Evolutionary conservation across 768 basidiomycete species (phyloP).

Genomic region (Rhizopogon salebrosus): DNA sequence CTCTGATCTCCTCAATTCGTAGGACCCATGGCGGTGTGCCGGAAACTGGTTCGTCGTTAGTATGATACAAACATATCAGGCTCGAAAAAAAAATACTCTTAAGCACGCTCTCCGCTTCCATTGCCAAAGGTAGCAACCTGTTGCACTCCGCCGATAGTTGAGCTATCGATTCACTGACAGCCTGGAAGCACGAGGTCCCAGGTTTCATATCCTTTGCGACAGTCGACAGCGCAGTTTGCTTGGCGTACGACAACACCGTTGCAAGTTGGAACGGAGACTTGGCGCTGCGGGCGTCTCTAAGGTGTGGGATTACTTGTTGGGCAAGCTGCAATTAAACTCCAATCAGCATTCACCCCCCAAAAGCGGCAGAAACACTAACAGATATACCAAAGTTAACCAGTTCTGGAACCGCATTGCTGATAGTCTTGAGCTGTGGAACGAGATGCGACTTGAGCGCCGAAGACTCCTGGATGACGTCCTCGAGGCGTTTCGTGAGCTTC

Average conservation of each 20-base stretch:
- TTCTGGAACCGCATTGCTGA: conserved; percentile 72
- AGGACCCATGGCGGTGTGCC: conserved; percentile 82
- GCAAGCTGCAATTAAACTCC: conserved; percentile 56
- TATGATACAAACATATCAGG: background rate
- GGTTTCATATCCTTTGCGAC: conserved; percentile 65
- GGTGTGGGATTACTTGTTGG: conserved; percentile 81
- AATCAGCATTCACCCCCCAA: background rate
- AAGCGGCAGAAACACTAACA: conserved; percentile 35
- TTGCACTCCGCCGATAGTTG: conserved; percentile 69
- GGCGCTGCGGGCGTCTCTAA: conserved; percentile 72
- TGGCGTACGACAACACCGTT: conserved; percentile 64
- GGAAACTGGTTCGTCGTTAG: conserved; percentile 41
- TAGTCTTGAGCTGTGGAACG: conserved; percentile 63
- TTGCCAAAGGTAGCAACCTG: conserved; percentile 61
- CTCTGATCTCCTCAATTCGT: conserved; percentile 78
- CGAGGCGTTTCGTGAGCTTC: conserved; percentile 83
- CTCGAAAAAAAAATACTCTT: conserved; percentile 51
- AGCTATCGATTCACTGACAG: conserved; percentile 62
- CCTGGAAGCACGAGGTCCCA: conserved; percentile 71
- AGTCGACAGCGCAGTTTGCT: conserved; percentile 66
- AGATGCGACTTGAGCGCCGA: conserved; percentile 68
- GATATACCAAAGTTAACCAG: conserved; percentile 90
- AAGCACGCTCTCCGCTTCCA: conserved; percentile 72
- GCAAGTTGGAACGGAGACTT: conserved; percentile 77
- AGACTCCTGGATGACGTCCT: conserved; percentile 71